These are phyloP conservation scores for Ceratocystis harringtonii DNA, from an alignment of 2,329 filamentous ascomycete genomes.

Conservation along the genomic window DNA sequence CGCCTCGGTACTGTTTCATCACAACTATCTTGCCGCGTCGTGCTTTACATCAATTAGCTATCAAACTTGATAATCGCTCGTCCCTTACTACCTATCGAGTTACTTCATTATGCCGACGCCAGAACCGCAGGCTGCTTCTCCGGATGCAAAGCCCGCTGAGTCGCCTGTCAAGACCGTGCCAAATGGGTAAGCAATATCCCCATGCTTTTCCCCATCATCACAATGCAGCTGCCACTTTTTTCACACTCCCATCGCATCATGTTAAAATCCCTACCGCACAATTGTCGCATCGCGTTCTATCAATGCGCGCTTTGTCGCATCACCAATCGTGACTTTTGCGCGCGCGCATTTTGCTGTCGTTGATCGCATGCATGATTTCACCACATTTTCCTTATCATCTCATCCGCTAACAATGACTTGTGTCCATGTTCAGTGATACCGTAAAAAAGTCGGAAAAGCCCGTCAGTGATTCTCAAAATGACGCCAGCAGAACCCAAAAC, in stretches of 20 bases:
- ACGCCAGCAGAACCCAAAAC: neutral
- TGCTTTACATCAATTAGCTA: constrained; percentile 5
- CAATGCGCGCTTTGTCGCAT: neutral
- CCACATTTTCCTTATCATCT: neutral
- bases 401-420: neutral
- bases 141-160: constrained; percentile 6
- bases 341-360: neutral
- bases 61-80: neutral
- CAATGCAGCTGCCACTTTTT: neutral
- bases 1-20: neutral
- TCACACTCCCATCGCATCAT: neutral
- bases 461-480: neutral
- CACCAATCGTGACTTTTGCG: neutral
- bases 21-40: neutral
- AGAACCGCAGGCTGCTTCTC: constrained; percentile 6
- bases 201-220: constrained; percentile 14
- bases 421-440: constrained; percentile 2
- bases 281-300: neutral
- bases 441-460: neutral
- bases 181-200: constrained; percentile 15
- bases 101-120: constrained; percentile 14
- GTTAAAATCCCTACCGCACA: neutral
- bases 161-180: constrained; percentile 13
- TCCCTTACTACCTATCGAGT: neutral
- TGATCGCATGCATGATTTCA: neutral